phyloP scores from a whole-genome alignment of 2,329 filamentous ascomycete genomes.

The Paracoccidioides brasiliensis region DNA sequence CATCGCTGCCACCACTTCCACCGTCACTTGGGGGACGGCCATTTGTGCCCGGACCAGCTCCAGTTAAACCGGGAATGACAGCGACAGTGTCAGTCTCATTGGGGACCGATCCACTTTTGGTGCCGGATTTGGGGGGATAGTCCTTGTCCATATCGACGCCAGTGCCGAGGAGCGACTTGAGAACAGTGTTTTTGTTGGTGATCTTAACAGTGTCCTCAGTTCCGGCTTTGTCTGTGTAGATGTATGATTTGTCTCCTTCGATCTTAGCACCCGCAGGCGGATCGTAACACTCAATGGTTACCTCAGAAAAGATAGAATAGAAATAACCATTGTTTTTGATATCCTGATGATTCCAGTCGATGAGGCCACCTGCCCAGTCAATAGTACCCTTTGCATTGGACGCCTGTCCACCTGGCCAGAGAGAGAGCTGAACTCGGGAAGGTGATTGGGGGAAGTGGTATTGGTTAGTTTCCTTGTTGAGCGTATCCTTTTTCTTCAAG shows the following conservation, averaged over 20 bases:
- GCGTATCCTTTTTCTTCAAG: slow-evolving; percentile 64
- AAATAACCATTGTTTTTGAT: slow-evolving; percentile 80
- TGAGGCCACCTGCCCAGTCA: slow-evolving; percentile 78
- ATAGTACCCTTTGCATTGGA: slow-evolving; percentile 74
- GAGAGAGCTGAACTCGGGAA: slow-evolving; percentile 76
- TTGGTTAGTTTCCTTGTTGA: slow-evolving; percentile 67
- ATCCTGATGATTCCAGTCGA: slow-evolving; percentile 72
- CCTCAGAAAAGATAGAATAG: slow-evolving; percentile 64
- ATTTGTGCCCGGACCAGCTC: slow-evolving; percentile 22
- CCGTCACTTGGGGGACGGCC: slow-evolving; percentile 13
- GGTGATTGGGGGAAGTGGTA: slow-evolving; percentile 89
- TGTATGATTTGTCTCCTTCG: slow-evolving; percentile 53
- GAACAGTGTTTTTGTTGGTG: slow-evolving; percentile 58
- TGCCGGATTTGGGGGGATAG: slow-evolving; percentile 21
- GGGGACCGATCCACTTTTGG: slow-evolving; percentile 7
- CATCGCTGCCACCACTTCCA: slow-evolving; percentile 11
- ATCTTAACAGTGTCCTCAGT: slow-evolving; percentile 69
- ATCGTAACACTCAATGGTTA: slow-evolving; percentile 79
- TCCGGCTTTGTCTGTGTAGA: slow-evolving; percentile 51
- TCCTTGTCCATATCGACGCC: slow-evolving; percentile 57
- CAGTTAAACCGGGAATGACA: slow-evolving; percentile 21
- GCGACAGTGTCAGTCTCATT: slow-evolving; percentile 17
- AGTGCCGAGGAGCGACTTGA: slow-evolving; percentile 69
- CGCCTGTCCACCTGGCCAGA: slow-evolving; percentile 82
- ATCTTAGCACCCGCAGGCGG: slow-evolving; percentile 57